Evolutionary conservation across 352 stramenopile genomes (phyloP), one percentile per base, ranked within the genome.

Genomic region (Globisporangium recalcitrans): DNA sequence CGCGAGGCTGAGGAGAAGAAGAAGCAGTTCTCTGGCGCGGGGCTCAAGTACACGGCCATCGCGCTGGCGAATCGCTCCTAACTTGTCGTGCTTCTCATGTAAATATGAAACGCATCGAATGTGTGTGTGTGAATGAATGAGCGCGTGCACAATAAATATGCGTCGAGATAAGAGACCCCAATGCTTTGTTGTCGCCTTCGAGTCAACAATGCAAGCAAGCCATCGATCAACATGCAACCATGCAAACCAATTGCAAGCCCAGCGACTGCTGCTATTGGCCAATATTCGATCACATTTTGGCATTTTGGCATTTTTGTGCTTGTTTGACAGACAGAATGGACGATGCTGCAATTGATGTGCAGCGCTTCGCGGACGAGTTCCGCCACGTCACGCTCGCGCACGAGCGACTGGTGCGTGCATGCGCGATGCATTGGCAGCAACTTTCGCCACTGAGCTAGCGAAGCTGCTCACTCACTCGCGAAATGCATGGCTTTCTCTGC

Each of bases 21-120:
- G 67, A 90, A 91, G 56, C 74, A 87, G 61, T 90, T 91, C 56
- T 71, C 77, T 7, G 71, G 74, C 29, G 73, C 71, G 6, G 85
- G 85, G 5, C 88, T 92, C 75, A 93, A 91, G 64, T 93, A 92
- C 68, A 93, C 85, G 2, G 85, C 85, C 5, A 71, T 91, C 34
- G 85, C 85, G 38, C 88, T 93, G 74, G 75, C 66, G 24, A 91
- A 84, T 65, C 82, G 83, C 24, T 60, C 77, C 16, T 72, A 70
- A 60, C 16, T 5, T 19, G 13, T 6, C 24, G 7, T 27, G 7
- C n/a, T 9, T 31, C 19, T 48, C n/a, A 2, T 52, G 14, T 40
- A 24, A 24, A 40, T 19, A 24, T 44, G 21, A 44, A 8, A 6
- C 29, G 19, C 44, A 29, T 26, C 21, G 38, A 16, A 44, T 44